phyloP scores from a whole-genome alignment of 768 basidiomycete species.

The Amanita exitialis region DNA sequence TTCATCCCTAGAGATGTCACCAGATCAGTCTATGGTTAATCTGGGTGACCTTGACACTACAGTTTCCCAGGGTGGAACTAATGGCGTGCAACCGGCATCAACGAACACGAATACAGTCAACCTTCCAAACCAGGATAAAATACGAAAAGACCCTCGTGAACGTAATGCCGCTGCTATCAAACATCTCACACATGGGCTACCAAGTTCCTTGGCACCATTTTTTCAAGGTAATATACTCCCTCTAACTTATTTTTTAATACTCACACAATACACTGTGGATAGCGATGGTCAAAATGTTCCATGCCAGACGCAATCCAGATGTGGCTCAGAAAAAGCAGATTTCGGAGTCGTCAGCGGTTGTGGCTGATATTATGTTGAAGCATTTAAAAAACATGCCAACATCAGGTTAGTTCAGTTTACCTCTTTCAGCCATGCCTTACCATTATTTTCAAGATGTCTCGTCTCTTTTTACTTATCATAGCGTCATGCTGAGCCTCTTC shows the following conservation, averaged over 20 bases:
- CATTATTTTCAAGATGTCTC: slow-evolving; percentile 12
- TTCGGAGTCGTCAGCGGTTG: slow-evolving; percentile 47
- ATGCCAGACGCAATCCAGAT: slow-evolving; percentile 72
- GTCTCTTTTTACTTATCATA: slow-evolving; percentile 35
- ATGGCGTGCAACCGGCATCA: slow-evolving; percentile 18
- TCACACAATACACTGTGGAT: background rate
- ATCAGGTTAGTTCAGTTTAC: slow-evolving; percentile 27
- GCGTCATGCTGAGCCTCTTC: slow-evolving; percentile 35
- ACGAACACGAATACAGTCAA: slow-evolving; percentile 8
- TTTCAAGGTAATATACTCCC: slow-evolving; percentile 58
- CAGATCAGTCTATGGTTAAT: slow-evolving; percentile 30
- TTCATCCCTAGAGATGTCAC: slow-evolving; percentile 39
- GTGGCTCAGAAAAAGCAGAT: slow-evolving; percentile 70
- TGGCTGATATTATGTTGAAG: slow-evolving; percentile 66
- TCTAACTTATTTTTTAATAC: background rate
- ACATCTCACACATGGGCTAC: slow-evolving; percentile 72
- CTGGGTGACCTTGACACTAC: slow-evolving; percentile 27
- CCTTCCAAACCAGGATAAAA: slow-evolving; percentile 18
- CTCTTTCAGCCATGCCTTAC: background rate
- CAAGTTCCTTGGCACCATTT: slow-evolving; percentile 67
- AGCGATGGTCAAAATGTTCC: slow-evolving; percentile 86
- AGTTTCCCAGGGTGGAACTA: slow-evolving; percentile 20
- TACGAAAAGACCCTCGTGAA: slow-evolving; percentile 37
- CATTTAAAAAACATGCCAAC: slow-evolving; percentile 45
- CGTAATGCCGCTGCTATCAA: slow-evolving; percentile 69